Evolutionary conservation across 495 filamentous ascomycete genomes (phyloP), one percentile per base, ranked within the genome.

Genomic region (Halenospora varia): DNA sequence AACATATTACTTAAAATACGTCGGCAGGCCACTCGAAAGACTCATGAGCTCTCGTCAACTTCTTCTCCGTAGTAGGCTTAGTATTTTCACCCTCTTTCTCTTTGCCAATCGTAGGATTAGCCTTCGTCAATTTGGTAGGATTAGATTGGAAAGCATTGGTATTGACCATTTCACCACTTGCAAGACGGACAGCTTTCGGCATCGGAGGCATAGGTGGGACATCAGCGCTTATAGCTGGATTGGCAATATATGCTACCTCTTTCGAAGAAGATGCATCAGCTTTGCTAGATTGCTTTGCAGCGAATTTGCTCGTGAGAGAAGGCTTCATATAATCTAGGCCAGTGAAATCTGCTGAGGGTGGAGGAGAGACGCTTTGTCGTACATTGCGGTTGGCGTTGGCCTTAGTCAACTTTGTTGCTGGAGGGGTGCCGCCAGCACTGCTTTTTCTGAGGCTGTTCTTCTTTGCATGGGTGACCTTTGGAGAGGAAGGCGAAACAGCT

Each of bases 21-120:
- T 62, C 55, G 3, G 57, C 55, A 26, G 60, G 60, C 61, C 61
- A 64, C 17, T 64, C 48, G 41, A 60, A 64, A 56, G 20, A 24
- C 25, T 56, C 47, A 1, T 47, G 17, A 25, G 29, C 11, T 20
- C 26, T 23, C 15, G 10, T 15, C 26, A 55, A 8, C 11, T 2
- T 20, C 39, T 55, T 40, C 47, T 61, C 48, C 10, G 15, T 26
- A 18, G 35, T 52, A 13, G 44, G 24, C 49, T 52, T 17, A 17
- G 22, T 18, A 35, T 19, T 10, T 25, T 29, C 25, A 20, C 26
- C 10, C 26, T 35, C 49, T 22, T 52, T 52, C 47, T 50, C 25
- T 23, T 50, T 50, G 3, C 6, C 47, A 17, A 29, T 40, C 2
- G 40, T 35, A 13, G 57, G 40, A 20, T 23, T 46, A 0, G 58